A percentile compares a stretch with the other conserved stretches of the same genome.
Conservation (phyloP, 768 basidiomycete species). For the Lactifluus volemus region DNA sequence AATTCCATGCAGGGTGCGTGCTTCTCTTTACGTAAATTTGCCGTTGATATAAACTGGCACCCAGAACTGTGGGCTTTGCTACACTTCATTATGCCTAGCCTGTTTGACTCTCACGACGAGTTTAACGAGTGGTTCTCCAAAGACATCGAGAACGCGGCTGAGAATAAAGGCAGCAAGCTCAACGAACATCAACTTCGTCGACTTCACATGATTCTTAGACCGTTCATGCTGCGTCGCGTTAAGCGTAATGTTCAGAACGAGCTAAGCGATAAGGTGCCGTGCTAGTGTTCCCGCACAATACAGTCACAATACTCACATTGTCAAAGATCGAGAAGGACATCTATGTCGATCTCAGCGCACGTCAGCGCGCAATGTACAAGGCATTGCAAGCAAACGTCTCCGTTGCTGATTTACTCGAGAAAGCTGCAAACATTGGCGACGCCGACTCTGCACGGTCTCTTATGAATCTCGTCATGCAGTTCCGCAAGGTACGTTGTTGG, state of each 20-base stretch:
- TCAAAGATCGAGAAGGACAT: conserved; percentile 93
- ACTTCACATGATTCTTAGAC: conserved; percentile 97
- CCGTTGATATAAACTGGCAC: background rate
- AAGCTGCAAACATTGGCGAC: conserved; percentile 86
- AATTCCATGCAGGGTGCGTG: conserved; percentile 95
- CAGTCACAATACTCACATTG: background rate
- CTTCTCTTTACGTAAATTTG: background rate
- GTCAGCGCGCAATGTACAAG: conserved; percentile 85
- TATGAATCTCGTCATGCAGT: conserved; percentile 99
- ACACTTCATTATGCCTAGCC: conserved; percentile 99
- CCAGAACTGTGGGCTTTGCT: conserved; percentile 95
- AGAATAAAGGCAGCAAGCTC: conserved; percentile 83
- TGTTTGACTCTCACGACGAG: conserved; percentile 98
- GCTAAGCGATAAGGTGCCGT: conserved; percentile 85
- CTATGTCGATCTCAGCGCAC: conserved; percentile 87
- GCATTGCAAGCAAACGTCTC: conserved; percentile 90
- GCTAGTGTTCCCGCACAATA: conserved; percentile 1
- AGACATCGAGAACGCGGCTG: conserved; percentile 92
- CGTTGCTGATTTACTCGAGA: conserved; percentile 86
- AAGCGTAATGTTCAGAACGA: conserved; percentile 99
- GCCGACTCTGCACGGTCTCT: conserved; percentile 86
- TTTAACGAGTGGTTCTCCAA: conserved; percentile 99
- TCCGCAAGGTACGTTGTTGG: conserved; percentile 66
- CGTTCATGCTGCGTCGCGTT: conserved; percentile 96
- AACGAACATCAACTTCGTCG: conserved; percentile 94